Base-by-base conservation (phyloP, 1,284 basidiomycete genomes). In the Agaricales sp. region DNA sequence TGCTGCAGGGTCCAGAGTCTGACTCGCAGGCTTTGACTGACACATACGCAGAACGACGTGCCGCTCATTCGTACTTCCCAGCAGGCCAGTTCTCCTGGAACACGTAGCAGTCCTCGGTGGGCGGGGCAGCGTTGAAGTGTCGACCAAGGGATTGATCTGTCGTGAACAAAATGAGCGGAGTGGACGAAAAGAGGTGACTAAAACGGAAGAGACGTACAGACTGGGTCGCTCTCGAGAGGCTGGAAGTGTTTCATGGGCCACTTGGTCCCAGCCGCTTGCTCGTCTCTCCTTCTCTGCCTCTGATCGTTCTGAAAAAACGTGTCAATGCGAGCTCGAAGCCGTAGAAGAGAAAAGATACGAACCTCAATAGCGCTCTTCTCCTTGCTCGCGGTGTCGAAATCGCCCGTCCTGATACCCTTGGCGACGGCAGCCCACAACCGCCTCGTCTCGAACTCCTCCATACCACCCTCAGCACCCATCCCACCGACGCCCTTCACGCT, bases 311-410 rank as follows among this genome's bases (percentile, higher is more conserved):
- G 57, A 13, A 51, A 23, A 11, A n/a, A n/a, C n/a, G n/a, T n/a
- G n/a, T n/a, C n/a, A n/a, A n/a, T n/a, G n/a, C n/a, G n/a, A n/a
- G n/a, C n/a, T n/a, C n/a, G n/a, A n/a, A n/a, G n/a, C n/a, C n/a
- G n/a, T n/a, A n/a, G n/a, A n/a, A 37, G 26, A 20, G 3, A 47
- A 25, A 47, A 38, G 14, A 43, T 4, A 62, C 72, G 47, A 57
- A 87, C 89, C 83, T 98, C 95, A 53, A 99, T 94, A 64, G 80
- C 77, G 39, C 76, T 79, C 82, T 99, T 99, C 64, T 94, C 94
- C 59, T 68, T 73, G 57, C 85, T 87, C 2, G 96, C 95, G n/a
- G 75, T 67, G 46, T 98, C 95, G 62, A 92, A 98, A 63, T 98
- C 89, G 19, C 90, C 88, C 47, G 83, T 83, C 48, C 87, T 71